A percentile compares a stretch with the other conserved stretches of the same genome.
Conservation (phyloP, 352 stramenopile species). For the Pythium folliculosum region DNA sequence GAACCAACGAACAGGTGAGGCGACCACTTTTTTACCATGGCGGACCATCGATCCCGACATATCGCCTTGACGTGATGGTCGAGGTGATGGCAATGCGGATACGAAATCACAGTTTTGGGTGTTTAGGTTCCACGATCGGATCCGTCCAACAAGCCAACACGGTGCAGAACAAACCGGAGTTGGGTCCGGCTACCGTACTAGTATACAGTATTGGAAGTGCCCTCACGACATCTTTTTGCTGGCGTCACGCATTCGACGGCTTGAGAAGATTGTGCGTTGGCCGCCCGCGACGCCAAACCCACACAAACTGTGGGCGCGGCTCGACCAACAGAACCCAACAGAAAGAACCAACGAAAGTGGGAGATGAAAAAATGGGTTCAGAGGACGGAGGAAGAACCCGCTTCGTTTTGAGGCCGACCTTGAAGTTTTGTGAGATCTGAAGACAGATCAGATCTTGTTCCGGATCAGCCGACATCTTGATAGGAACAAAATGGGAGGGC, state of each 20-base stretch:
- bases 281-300: not conserved
- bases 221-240: conserved; percentile 10
- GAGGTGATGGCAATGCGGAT: not conserved
- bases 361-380: not conserved
- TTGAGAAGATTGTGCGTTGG: not conserved
- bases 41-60: too few species aligned
- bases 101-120: too few species aligned
- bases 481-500: not conserved
- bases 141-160: not conserved
- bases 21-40: too few species aligned
- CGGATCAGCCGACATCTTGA: not conserved
- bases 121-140: not conserved
- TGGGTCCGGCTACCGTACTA: not conserved
- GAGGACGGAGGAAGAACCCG: not conserved
- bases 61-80: not conserved
- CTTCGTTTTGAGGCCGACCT: too few species aligned
- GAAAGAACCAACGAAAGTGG: not conserved
- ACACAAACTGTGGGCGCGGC: too few species aligned
- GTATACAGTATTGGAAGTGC: not conserved
- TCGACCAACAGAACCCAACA: not conserved
- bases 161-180: too few species aligned
- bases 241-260: not conserved
- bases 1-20: not conserved
- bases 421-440: conserved; percentile 10
- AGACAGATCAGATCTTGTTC: conserved; percentile 10